Percentiles rank a stretch among this genome's conserved stretches.
phyloP scores from a whole-genome alignment of 75 land plant species.

The Adiantum capillusveneris region DNA sequence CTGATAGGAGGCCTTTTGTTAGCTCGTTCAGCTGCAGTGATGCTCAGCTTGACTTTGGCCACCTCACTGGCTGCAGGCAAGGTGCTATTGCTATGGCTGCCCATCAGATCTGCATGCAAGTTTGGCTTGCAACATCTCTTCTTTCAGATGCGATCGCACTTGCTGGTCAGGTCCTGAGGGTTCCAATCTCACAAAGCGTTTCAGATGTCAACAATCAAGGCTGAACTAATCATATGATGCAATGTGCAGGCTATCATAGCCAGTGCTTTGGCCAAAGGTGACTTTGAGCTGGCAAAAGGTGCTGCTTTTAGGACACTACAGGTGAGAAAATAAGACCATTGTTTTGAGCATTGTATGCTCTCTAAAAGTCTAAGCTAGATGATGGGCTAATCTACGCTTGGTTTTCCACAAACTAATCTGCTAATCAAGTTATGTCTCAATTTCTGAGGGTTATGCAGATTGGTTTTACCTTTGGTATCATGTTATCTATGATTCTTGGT shows the following conservation, averaged over 20 bases:
- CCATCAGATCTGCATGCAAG: conserved; percentile 92
- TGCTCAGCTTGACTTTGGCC: conserved; percentile 77
- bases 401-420: no score
- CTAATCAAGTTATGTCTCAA: no score
- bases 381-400: no score
- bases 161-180: conserved; percentile 71
- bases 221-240: no score
- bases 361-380: no score
- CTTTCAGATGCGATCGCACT: conserved; percentile 96
- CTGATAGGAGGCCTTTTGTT: conserved; percentile 73
- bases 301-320: conserved; percentile 59
- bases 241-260: conserved; percentile 62
- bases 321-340: no score
- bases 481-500: conserved; percentile 45
- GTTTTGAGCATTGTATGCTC: no score
- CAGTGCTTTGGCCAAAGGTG: conserved; percentile 48
- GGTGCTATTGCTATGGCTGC: conserved; percentile 88
- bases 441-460: conserved; percentile 59
- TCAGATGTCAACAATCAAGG: no score
- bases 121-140: conserved; percentile 91
- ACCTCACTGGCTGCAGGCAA: conserved; percentile 84
- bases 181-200: no score
- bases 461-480: conserved; percentile 61
- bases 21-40: conserved; percentile 62
- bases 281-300: conserved; percentile 32